These are phyloP conservation scores for Rubus parviflorus DNA, from an alignment of 306 rosid species.

Conservation along the genomic window DNA sequence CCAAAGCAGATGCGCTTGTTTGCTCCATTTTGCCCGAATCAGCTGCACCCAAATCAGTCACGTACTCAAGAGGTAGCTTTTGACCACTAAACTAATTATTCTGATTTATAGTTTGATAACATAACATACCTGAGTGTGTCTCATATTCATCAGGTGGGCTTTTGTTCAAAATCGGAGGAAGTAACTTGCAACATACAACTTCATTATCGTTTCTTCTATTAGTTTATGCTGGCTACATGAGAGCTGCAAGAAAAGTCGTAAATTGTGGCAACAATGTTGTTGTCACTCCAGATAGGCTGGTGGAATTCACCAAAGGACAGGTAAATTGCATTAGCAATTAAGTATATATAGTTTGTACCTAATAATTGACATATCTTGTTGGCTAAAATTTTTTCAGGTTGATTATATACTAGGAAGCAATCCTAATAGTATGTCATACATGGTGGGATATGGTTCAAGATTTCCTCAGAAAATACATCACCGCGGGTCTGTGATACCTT, in stretches of 20 bases:
- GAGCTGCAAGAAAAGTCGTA: conserved; percentile 5
- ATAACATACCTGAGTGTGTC: background rate
- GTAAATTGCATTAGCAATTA: background rate
- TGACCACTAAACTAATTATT: background rate
- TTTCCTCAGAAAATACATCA: conserved; percentile 53
- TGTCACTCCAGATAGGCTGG: conserved; percentile 20
- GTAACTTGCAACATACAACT: conserved; percentile 43
- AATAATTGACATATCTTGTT: background rate
- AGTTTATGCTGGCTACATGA: conserved; percentile 39
- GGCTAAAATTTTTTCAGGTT: background rate
- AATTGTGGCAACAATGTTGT: conserved; percentile 17
- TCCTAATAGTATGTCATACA: conserved; percentile 43
- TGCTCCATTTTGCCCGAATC: conserved; percentile 48
- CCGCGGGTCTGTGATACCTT: conserved; percentile 50
- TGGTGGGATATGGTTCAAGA: conserved; percentile 53
- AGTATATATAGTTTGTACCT: background rate
- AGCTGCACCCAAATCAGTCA: conserved; percentile 23
- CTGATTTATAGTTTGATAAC: background rate
- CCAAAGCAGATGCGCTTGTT: conserved; percentile 34
- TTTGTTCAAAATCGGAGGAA: conserved; percentile 34
- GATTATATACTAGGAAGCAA: conserved; percentile 21
- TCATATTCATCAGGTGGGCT: conserved; percentile 39
- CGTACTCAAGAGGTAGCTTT: conserved; percentile 37
- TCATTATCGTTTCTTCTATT: conserved; percentile 36
- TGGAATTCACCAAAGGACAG: conserved; percentile 28